A percentile compares a stretch with the other conserved stretches of the same genome.
Evolutionary conservation across 108 stramenopile species (phyloP).

Genomic region (Thalassiosira profunda): DNA sequence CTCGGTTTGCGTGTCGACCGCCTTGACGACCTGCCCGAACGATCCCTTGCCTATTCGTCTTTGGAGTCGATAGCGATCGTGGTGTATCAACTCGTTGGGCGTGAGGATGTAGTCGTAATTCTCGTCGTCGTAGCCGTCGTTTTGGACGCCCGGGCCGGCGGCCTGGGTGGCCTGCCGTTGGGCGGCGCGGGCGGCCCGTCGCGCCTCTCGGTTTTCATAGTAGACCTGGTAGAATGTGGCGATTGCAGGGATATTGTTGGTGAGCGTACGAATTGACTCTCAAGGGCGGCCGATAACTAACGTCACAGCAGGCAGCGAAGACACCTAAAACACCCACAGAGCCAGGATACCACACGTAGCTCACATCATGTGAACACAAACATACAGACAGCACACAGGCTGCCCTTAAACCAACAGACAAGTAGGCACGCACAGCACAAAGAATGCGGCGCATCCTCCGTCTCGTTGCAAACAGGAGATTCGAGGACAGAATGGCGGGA

Average conservation of each 20-base stretch:
- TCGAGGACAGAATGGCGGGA: too few species aligned
- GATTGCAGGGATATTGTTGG: too few species aligned
- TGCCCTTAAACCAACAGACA: neutral
- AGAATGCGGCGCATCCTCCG: too few species aligned
- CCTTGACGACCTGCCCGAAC: constrained; percentile 96
- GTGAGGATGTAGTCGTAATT: constrained; percentile 96
- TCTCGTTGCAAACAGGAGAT: too few species aligned
- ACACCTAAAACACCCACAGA: neutral
- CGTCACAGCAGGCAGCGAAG: neutral
- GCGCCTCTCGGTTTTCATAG: constrained; percentile 86
- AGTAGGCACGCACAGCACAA: neutral
- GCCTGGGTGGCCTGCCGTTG: constrained; percentile 11
- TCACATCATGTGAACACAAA: neutral
- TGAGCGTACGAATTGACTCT: too few species aligned
- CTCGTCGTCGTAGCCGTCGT: constrained; percentile 98
- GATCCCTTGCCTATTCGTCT: constrained; percentile 98
- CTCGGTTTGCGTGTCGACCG: constrained; percentile 70
- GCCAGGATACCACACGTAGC: neutral
- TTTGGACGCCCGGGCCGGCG: constrained; percentile 55
- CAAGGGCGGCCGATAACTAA: too few species aligned
- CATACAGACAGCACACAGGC: neutral
- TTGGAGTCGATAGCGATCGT: constrained; percentile 87
- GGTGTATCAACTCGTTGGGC: constrained; percentile 80
- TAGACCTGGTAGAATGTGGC: constrained; percentile 75
- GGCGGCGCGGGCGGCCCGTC: constrained; percentile 63